Evolutionary conservation across 306 rosid genomes (phyloP).

Genomic region (Vachellia pachyceras): DNA sequence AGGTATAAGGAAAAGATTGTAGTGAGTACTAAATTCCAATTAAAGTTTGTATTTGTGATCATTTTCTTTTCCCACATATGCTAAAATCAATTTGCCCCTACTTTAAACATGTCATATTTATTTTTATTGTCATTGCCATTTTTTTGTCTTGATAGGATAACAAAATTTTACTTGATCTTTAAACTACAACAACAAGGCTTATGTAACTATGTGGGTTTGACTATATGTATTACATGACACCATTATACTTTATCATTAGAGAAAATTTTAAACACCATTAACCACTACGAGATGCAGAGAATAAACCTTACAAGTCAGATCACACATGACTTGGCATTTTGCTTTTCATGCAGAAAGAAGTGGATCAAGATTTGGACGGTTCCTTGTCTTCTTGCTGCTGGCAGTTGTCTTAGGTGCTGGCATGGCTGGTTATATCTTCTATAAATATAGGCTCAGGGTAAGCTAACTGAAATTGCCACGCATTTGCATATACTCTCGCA

Average conservation of each 20-base stretch:
- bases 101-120: background rate
- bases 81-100: slow-evolving; percentile 8
- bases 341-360: slow-evolving; percentile 69
- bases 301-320: no score
- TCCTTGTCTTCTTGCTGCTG: slow-evolving; percentile 56
- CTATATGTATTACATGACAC: no score
- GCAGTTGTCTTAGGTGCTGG: slow-evolving; percentile 70
- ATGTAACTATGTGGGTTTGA: no score
- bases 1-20: background rate
- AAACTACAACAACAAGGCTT: background rate
- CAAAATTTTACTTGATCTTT: background rate
- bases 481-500: background rate
- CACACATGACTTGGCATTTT: no score
- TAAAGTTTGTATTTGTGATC: background rate
- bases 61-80: background rate
- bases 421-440: slow-evolving; percentile 85
- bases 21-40: background rate
- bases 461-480: slow-evolving; percentile 32
- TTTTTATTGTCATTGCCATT: background rate
- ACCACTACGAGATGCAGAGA: background rate
- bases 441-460: slow-evolving; percentile 96
- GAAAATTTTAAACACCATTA: background rate
- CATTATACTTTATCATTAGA: background rate
- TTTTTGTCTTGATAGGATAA: background rate
- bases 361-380: slow-evolving; percentile 66